Percentiles rank a stretch among this genome's conserved stretches.
These are phyloP conservation scores for Penicillium sp. DNA, from an alignment of 2,329 filamentous ascomycete genomes.

Conservation along the genomic window DNA sequence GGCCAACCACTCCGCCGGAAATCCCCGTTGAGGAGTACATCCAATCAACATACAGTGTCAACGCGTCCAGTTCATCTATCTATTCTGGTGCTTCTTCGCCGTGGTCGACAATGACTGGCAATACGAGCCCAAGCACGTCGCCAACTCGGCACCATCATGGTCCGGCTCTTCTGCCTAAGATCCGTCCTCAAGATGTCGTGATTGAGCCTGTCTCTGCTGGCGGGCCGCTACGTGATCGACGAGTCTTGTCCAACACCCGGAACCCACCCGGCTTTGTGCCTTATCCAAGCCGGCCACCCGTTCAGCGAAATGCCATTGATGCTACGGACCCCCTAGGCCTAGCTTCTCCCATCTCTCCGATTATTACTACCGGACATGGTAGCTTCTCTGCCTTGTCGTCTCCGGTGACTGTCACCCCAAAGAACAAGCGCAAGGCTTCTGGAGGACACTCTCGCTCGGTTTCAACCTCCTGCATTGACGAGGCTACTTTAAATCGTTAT, in stretches of 20 bases:
- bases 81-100: constrained; percentile 64
- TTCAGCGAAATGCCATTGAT: constrained; percentile 46
- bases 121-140: constrained; percentile 64
- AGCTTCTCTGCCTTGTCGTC: constrained; percentile 55
- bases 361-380: constrained; percentile 28
- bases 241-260: constrained; percentile 52
- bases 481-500: constrained; percentile 62
- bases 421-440: constrained; percentile 39
- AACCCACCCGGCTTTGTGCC: constrained; percentile 48
- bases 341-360: constrained; percentile 46
- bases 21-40: constrained; percentile 32
- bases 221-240: constrained; percentile 54
- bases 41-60: constrained; percentile 52
- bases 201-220: constrained; percentile 55
- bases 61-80: constrained; percentile 61
- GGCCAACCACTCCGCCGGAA: constrained; percentile 44
- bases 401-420: constrained; percentile 54
- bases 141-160: constrained; percentile 71
- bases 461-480: constrained; percentile 66
- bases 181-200: constrained; percentile 76
- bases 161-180: constrained; percentile 76
- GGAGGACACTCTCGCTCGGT: constrained; percentile 53
- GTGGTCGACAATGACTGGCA: constrained; percentile 63
- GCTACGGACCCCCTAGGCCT: constrained; percentile 43
- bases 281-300: constrained; percentile 47